Percentiles rank a stretch among this genome's conserved stretches.
These are phyloP conservation scores for Sutorius australiensis DNA, from an alignment of 768 basidiomycete genomes.

Conservation along the genomic window DNA sequence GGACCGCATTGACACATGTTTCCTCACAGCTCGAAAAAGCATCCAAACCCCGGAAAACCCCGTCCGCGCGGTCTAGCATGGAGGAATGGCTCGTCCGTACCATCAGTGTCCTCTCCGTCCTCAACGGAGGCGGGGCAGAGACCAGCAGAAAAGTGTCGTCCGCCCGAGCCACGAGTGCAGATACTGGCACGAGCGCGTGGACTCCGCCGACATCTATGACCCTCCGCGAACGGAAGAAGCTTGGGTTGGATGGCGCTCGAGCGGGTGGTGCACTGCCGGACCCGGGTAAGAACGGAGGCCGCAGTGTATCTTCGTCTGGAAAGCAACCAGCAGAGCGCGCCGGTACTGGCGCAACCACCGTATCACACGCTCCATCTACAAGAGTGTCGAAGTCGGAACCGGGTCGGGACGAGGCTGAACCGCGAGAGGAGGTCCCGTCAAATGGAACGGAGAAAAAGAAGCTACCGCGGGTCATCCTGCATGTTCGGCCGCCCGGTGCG, in stretches of 20 bases:
- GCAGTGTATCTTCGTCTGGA: slow-evolving; percentile 2
- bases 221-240: slow-evolving; percentile 47
- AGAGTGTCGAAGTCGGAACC: background rate
- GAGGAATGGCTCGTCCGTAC: slow-evolving; percentile 62
- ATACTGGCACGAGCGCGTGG: background rate
- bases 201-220: slow-evolving; percentile 40
- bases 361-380: background rate
- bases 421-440: background rate
- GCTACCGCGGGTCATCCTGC: slow-evolving; percentile 52
- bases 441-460: slow-evolving; percentile 44
- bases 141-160: background rate
- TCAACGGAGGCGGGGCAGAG: background rate
- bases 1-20: background rate
- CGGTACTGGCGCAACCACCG: background rate
- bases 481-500: slow-evolving; percentile 43
- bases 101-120: slow-evolving; percentile 24
- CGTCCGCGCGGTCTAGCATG: slow-evolving; percentile 28
- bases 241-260: background rate
- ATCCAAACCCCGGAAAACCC: slow-evolving; percentile 54
- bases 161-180: background rate
- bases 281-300: background rate
- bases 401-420: background rate
- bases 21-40: slow-evolving; percentile 56
- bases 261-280: background rate
- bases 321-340: slow-evolving; percentile 4